These are phyloP conservation scores for Wakefieldia striispora DNA, from an alignment of 768 basidiomycete genomes.

Conservation along the genomic window DNA sequence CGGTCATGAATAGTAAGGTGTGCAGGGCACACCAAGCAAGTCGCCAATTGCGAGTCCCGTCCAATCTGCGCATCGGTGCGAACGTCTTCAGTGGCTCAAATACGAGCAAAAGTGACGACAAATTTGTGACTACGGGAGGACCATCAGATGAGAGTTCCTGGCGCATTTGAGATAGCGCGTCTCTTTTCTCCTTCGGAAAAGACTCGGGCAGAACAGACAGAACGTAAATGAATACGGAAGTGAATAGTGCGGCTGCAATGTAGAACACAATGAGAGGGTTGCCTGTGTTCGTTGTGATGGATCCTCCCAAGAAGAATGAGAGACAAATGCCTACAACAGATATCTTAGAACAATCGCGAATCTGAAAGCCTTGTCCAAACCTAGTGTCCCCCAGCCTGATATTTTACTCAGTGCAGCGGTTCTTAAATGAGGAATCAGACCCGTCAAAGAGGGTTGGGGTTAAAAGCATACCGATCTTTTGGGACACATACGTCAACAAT, in stretches of 20 bases:
- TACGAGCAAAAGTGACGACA: slow-evolving; percentile 3
- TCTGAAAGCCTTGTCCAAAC: slow-evolving; percentile 8
- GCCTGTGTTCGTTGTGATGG: slow-evolving; percentile 26
- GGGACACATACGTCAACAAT: slow-evolving; percentile 27
- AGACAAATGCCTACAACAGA: slow-evolving; percentile 20
- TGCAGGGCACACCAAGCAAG: slow-evolving; percentile 30
- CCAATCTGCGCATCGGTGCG: slow-evolving; percentile 11
- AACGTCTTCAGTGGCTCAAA: slow-evolving; percentile 28
- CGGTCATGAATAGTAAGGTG: slow-evolving; percentile 20
- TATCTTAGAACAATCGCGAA: background rate
- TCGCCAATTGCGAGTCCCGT: slow-evolving; percentile 29
- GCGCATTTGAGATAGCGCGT: slow-evolving; percentile 9
- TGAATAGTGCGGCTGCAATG: slow-evolving; percentile 13
- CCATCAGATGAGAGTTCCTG: background rate
- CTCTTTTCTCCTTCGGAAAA: slow-evolving; percentile 25
- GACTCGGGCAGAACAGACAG: slow-evolving; percentile 29
- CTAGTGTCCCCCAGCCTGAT: slow-evolving; percentile 29
- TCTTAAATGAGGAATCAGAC: slow-evolving; percentile 17
- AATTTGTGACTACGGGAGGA: background rate
- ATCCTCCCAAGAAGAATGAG: slow-evolving; percentile 31
- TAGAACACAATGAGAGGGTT: slow-evolving; percentile 24
- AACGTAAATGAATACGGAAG: slow-evolving; percentile 20
- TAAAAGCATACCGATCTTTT: slow-evolving; percentile 22
- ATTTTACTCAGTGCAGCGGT: slow-evolving; percentile 26
- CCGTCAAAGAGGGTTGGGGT: background rate